Percentiles rank a stretch among this genome's conserved stretches.
Evolutionary conservation across 2,329 filamentous ascomycete species (phyloP).

Genomic region (Hymenoscyphus occultus): DNA sequence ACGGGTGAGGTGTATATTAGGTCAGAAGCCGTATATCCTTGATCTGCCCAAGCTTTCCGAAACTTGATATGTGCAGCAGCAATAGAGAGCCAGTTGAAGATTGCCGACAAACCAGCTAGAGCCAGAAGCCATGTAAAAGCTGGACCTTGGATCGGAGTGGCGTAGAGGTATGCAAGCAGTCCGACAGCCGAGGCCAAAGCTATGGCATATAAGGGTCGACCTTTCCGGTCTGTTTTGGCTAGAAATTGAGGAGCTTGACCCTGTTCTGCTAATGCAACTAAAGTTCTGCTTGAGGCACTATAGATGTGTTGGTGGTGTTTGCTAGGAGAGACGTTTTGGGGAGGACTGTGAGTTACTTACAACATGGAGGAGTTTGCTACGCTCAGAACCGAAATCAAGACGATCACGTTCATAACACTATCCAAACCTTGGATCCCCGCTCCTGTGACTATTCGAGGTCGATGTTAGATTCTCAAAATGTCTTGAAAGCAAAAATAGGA

Average conservation of each 20-base stretch:
- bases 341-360: background rate
- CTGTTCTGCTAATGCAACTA: conserved; percentile 86
- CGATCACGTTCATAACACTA: conserved; percentile 89
- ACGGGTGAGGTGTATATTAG: conserved; percentile 60
- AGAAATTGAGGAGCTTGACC: conserved; percentile 75
- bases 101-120: conserved; percentile 67
- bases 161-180: conserved; percentile 74
- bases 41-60: conserved; percentile 68
- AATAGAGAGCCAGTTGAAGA: conserved; percentile 81
- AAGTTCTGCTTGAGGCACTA: conserved; percentile 75
- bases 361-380: conserved; percentile 93
- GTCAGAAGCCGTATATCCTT: conserved; percentile 58
- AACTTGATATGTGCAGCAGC: conserved; percentile 89
- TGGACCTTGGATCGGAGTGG: conserved; percentile 48
- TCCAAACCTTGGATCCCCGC: conserved; percentile 79
- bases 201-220: conserved; percentile 75
- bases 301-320: background rate
- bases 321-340: background rate
- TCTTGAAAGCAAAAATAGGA: background rate
- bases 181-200: conserved; percentile 62
- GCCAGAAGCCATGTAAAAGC: conserved; percentile 80
- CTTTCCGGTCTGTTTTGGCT: conserved; percentile 77
- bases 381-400: conserved; percentile 84
- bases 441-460: conserved; percentile 53
- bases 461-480: background rate